Conservation (phyloP, 306 rosid genomes). For the Prosopis cineraria region DNA sequence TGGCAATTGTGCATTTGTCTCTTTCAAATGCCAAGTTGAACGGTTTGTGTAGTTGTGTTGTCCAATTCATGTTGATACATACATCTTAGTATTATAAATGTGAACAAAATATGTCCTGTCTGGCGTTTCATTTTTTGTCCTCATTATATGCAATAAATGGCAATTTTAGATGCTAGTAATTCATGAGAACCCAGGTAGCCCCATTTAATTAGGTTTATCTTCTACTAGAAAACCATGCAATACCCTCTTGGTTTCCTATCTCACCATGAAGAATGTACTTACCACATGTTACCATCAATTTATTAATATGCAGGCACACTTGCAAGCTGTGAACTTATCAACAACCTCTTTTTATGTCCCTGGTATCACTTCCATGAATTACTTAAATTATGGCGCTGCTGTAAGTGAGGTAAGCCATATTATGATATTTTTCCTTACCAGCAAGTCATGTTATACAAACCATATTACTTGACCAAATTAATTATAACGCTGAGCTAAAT, state of each 20-base stretch:
- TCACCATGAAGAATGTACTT: conserved; percentile 8
- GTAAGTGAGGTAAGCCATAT: conserved; percentile 72
- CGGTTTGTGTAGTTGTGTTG: conserved; percentile 1
- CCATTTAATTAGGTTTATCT: conserved; percentile 1
- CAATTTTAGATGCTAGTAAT: neutral
- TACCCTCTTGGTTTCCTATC: neutral
- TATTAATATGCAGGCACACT: conserved; percentile 64
- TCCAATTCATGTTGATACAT: conserved; percentile 12
- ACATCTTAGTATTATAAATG: conserved; percentile 8
- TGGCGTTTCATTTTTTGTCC: neutral
- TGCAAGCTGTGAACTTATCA: conserved; percentile 71
- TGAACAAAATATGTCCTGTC: neutral
- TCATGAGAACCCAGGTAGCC: conserved; percentile 12
- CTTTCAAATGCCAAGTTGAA: neutral
- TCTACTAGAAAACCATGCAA: neutral
- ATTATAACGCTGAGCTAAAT: conserved; percentile 16
- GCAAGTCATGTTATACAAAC: conserved; percentile 17
- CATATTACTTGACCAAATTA: conserved; percentile 6
- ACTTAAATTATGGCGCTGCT: conserved; percentile 88
- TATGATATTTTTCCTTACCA: no score
- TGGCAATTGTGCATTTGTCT: neutral
- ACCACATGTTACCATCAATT: conserved; percentile 19
- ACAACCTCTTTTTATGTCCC: conserved; percentile 65
- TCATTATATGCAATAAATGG: neutral
- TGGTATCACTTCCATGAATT: conserved; percentile 39